phyloP scores from a whole-genome alignment of 148 eudicot genomes.

The Cornus controversa region DNA sequence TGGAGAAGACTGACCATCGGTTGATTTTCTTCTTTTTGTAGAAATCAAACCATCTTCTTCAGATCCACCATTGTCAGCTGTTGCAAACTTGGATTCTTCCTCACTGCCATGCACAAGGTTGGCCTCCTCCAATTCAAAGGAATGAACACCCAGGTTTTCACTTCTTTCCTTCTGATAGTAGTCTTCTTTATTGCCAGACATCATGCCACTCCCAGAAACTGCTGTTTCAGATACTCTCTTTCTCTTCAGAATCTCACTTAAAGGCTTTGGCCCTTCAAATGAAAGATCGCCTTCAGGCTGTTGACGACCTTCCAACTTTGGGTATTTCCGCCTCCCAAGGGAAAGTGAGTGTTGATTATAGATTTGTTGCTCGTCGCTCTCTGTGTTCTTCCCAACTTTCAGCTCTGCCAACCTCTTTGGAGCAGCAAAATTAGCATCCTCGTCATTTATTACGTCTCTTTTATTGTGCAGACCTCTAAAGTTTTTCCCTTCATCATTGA shows the following conservation, averaged over 20 bases:
- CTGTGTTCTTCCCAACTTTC: slow-evolving; percentile 40
- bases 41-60: slow-evolving; percentile 26
- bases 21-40: slow-evolving; percentile 27
- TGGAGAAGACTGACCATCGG: slow-evolving; percentile 24
- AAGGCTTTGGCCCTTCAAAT: slow-evolving; percentile 92
- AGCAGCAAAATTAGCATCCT: slow-evolving; percentile 41
- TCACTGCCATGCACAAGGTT: slow-evolving; percentile 4
- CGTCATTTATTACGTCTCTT: slow-evolving; percentile 34
- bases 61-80: slow-evolving; percentile 11
- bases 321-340: slow-evolving; percentile 57
- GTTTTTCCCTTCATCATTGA: slow-evolving; percentile 36
- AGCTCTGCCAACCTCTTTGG: slow-evolving; percentile 75
- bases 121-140: slow-evolving; percentile 15
- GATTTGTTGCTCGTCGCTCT: slow-evolving; percentile 28
- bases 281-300: slow-evolving; percentile 42
- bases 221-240: slow-evolving; percentile 57
- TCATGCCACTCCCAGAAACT: too few relatives aligned
- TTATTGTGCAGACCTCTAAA: slow-evolving; percentile 31
- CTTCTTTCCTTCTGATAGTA: slow-evolving; percentile 10
- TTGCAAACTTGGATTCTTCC: slow-evolving; percentile 23
- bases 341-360: slow-evolving; percentile 32
- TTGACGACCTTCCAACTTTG: slow-evolving; percentile 30
- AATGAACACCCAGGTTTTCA: not conserved
- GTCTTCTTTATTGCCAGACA: too few relatives aligned
- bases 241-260: slow-evolving; percentile 85